Evolutionary conservation across 768 basidiomycete species (phyloP).

Genomic region (Fibroporia radiculosa): DNA sequence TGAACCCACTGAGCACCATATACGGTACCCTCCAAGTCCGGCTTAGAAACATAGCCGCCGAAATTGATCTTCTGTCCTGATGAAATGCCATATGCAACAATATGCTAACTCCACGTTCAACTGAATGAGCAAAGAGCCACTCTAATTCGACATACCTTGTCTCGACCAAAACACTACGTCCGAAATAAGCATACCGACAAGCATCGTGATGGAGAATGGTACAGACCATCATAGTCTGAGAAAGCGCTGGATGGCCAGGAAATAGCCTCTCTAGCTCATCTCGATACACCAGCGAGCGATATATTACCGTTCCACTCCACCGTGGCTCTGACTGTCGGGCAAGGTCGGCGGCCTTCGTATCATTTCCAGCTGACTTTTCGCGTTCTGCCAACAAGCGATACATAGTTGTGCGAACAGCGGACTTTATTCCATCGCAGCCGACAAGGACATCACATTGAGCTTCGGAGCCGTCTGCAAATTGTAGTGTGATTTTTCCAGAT

Average conservation of each 20-base stretch:
- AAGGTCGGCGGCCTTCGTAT: too few relatives aligned
- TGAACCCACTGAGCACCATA: constrained; percentile 19
- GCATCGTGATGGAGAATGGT: not conserved
- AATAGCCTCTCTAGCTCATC: constrained; percentile 14
- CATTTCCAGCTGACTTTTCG: too few relatives aligned
- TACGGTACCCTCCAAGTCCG: constrained; percentile 13
- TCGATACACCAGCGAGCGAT: constrained; percentile 18
- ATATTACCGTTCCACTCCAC: constrained; percentile 21
- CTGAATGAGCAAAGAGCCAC: too few relatives aligned
- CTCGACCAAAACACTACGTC: too few relatives aligned
- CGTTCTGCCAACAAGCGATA: too few relatives aligned
- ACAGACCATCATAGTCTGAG: constrained; percentile 9
- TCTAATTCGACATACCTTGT: too few relatives aligned
- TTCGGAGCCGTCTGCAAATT: constrained; percentile 16
- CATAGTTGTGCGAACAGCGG: constrained; percentile 17
- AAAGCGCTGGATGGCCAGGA: constrained; percentile 10
- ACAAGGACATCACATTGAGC: constrained; percentile 20
- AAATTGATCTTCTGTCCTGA: constrained; percentile 18
- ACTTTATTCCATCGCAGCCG: constrained; percentile 23
- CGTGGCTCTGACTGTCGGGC: too few relatives aligned
- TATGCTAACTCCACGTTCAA: too few relatives aligned
- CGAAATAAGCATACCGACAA: not conserved
- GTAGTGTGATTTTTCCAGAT: constrained; percentile 6
- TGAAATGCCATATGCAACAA: constrained; percentile 22
- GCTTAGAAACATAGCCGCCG: constrained; percentile 17